A percentile compares a stretch with the other conserved stretches of the same genome.
These are phyloP conservation scores for Solanum dulcamara DNA, from an alignment of 257 asterid species.

Conservation along the genomic window DNA sequence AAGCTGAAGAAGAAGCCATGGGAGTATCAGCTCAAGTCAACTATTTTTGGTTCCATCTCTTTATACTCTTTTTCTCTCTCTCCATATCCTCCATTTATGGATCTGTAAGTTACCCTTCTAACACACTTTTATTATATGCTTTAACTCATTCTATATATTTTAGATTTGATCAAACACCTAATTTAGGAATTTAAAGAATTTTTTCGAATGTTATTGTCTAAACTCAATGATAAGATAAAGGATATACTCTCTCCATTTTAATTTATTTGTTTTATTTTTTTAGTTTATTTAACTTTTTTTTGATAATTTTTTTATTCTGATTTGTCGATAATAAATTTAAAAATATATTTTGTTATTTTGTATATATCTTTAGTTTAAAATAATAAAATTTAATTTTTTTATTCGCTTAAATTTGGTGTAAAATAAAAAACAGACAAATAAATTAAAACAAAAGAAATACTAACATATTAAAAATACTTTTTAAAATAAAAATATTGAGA, in stretches of 20 bases:
- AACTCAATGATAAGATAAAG: not conserved
- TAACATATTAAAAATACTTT: not conserved
- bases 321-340: too few species aligned
- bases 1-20: constrained; percentile 22
- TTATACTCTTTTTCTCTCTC: constrained; percentile 35
- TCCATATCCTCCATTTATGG: constrained; percentile 32
- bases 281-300: not conserved
- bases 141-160: not conserved
- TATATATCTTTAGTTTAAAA: too few species aligned
- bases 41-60: constrained; percentile 24
- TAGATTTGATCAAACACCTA: not conserved
- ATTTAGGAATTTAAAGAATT: not conserved
- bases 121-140: not conserved
- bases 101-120: constrained; percentile 35
- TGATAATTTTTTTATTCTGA: too few species aligned
- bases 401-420: too few species aligned
- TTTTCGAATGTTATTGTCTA: not conserved
- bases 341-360: too few species aligned
- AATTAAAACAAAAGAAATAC: not conserved
- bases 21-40: constrained; percentile 13
- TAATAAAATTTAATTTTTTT: too few species aligned
- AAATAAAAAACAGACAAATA: too few species aligned
- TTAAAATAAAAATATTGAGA: not conserved
- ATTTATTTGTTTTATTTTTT: too few species aligned
- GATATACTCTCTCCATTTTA: not conserved